These are phyloP conservation scores for Fomitopsis pinicola DNA, from an alignment of 1,284 basidiomycete species.

Conservation along the genomic window DNA sequence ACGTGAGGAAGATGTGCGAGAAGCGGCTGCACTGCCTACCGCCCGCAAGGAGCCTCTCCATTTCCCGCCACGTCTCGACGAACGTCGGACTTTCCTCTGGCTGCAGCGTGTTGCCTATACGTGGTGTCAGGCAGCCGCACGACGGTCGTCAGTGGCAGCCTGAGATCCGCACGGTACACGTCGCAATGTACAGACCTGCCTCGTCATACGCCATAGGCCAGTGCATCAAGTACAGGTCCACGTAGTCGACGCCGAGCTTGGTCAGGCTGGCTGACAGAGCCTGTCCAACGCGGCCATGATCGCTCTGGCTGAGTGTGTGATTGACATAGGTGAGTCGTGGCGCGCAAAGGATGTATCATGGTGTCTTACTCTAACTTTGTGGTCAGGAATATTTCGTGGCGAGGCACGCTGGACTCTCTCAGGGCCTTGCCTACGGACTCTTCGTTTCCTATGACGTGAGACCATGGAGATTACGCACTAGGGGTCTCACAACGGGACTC, in stretches of 20 bases:
- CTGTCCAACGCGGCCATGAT: background rate
- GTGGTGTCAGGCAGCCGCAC: background rate
- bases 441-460: background rate
- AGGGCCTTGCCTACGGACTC: background rate
- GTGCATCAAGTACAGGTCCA: constrained; percentile 38
- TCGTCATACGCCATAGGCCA: background rate
- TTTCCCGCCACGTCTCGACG: constrained; percentile 17
- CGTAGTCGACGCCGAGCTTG: constrained; percentile 53
- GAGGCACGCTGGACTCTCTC: background rate
- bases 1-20: background rate
- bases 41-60: constrained; percentile 11
- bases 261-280: constrained; percentile 35
- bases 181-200: background rate
- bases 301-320: background rate
- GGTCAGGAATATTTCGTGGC: background rate
- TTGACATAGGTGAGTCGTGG: background rate
- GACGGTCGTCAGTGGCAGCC: background rate
- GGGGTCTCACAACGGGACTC: background rate
- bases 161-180: background rate
- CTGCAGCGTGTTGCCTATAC: background rate
- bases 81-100: constrained; percentile 9
- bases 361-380: background rate
- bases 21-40: background rate
- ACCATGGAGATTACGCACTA: background rate
- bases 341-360: background rate